Evolutionary conservation across 106 monocot genomes (phyloP), one percentile per base, ranked within the genome.

Genomic region (Iris macrosiphon): DNA sequence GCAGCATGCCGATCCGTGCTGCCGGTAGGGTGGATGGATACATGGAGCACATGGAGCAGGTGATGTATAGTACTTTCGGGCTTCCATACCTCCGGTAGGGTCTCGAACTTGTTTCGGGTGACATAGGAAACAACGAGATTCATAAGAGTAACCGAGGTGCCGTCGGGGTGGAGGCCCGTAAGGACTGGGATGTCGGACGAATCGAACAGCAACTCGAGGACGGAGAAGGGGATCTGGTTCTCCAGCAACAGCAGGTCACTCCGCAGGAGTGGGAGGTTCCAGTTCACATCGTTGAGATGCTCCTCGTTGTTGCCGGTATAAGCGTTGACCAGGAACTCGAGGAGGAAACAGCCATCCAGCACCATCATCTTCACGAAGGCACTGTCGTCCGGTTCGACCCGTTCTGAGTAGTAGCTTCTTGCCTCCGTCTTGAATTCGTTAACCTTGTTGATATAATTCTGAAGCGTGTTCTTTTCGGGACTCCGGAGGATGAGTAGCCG

Each of bases 221-320:
- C 27, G 24, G 15, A 49, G 49, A 4, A 49, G 11, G 49, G 49
- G 49, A 49, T 49, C 24, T 49, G 21, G 6, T 49, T 49, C 24
- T 49, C 49, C 2, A 76, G 31, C 23, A 69, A 40, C 33, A 69
- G 44, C 6, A 76, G 49, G 9, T 76, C 75, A 14, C 17, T 32
- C 19, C 2, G 16, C 1, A 54, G 9, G 17, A 31, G 4, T 14
- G 54, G 32, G 15, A 54, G 15, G 10, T 32, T 54, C 29, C 11
- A 16, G 24, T 1, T 49, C 8, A 49, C 27, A 15, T 9, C 8
- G 27, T 15, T 49, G 10, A 26, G 7, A 8, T 49, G 49, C 4
- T 19, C 19, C 18, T 49, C n/a, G n/a, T n/a, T n/a, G n/a, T n/a
- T n/a, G n/a, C n/a, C n/a, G n/a, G n/a, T n/a, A n/a, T n/a, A n/a